Evolutionary conservation across 352 stramenopile species (phyloP), one percentile per base, ranked within the genome.

Genomic region (Globisporangium barbulae): DNA sequence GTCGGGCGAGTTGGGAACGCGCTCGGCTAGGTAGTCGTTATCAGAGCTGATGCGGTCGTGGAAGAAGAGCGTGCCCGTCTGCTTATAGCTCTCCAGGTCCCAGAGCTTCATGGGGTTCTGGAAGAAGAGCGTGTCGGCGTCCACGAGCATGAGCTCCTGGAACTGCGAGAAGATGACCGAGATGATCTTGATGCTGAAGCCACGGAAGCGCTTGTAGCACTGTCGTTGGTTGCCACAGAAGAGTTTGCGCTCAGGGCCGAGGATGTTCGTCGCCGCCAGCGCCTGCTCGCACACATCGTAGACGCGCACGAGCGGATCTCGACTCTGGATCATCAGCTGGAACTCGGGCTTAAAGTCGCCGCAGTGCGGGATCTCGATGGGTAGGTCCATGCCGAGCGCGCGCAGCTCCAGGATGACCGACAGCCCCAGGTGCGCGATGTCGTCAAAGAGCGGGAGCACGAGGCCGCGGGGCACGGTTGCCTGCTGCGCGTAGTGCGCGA

Each of bases 101-200:
- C 79, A 91, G 9, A 93, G 63, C 47, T 37, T 21, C 71, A 73
- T 77, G 2, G 80, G 85, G 52, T 67, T 80, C 47, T 88, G 73
- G 53, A 94, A 78, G 57, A 91, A 78, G 41, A 91, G 58, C 10
- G 75, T 75, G 63, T 94, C 85, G 35, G 83, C 83, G 71, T 94
- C 85, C 30, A 92, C 55, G 25, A 92, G 62, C 85, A 92, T 90
- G 39, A 92, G 62, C 50, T 94, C 76, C 41, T 81, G 62, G 47
- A 94, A 91, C 7, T 65, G 72, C 13, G 85, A 92, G 59, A 86
- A 81, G 7, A 91, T 28, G 2, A 93, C 57, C 15, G 73, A 65
- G 41, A 93, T 52, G 52, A 90, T 59, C 75, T 91, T 91, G 63
- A 93, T 83, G 45, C 72, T 67, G 53, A 90, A 93, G 44, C 65